A percentile compares a stretch with the other conserved stretches of the same genome.
Conservation (phyloP, 148 eudicot species). For the Arbutus unedo region DNA sequence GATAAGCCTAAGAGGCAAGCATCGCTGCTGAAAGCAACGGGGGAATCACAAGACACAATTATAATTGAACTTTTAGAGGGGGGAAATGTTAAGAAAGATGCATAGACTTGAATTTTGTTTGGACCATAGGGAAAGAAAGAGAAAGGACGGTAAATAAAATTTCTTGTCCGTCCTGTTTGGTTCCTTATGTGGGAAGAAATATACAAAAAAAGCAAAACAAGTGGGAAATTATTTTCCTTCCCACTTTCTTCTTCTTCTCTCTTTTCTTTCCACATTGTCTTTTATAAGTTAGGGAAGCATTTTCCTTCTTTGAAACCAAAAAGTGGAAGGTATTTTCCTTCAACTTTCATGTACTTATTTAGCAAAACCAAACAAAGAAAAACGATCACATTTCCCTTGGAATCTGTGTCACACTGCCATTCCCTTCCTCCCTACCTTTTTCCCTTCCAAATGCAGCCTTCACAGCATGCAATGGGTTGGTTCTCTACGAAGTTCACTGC, state of each 20-base stretch:
- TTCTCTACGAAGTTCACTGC: not conserved
- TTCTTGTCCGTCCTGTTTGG: not conserved
- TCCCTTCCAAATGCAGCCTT: not conserved
- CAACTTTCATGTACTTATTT: not conserved
- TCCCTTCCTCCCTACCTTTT: not conserved
- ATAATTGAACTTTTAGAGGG: not conserved
- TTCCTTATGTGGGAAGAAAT: not conserved
- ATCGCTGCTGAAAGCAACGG: constrained; percentile 3
- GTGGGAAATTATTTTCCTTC: not conserved
- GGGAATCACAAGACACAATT: not conserved
- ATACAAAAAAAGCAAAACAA: not conserved
- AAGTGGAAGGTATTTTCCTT: not conserved
- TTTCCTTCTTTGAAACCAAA: not conserved
- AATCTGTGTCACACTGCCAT: not conserved
- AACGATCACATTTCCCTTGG: not conserved
- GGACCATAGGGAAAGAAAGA: not conserved
- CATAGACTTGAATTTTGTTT: not conserved
- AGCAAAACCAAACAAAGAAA: not conserved
- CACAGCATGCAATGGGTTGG: not conserved
- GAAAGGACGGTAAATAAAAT: not conserved
- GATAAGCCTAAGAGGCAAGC: not conserved
- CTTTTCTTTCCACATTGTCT: too few species aligned
- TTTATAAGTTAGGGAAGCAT: not conserved
- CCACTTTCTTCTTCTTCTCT: not conserved
- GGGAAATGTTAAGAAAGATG: not conserved